These are phyloP conservation scores for Apiotrichum porosum DNA, from an alignment of 1,284 basidiomycete species.

Conservation along the genomic window DNA sequence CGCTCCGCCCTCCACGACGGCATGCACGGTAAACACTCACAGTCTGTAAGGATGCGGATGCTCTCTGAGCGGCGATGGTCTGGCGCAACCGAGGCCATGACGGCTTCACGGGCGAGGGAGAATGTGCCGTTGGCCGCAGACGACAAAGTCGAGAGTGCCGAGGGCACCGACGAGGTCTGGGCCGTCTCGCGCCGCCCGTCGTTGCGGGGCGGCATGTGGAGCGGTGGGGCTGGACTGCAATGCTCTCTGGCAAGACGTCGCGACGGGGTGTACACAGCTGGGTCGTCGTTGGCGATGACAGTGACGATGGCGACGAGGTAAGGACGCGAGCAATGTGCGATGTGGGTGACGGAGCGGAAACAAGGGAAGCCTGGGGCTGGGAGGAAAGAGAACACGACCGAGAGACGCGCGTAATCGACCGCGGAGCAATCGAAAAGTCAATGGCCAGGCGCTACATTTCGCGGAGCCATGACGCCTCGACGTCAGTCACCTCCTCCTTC, in stretches of 20 bases:
- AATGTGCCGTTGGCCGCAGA: slow-evolving; percentile 31
- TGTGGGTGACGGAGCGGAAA: neutral
- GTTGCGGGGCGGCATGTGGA: neutral
- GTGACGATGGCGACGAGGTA: neutral
- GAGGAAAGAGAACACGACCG: neutral
- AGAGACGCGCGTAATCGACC: no score
- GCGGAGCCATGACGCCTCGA: no score
- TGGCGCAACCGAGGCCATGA: slow-evolving; percentile 41
- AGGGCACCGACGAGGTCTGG: neutral
- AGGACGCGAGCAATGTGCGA: neutral
- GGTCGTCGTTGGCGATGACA: neutral
- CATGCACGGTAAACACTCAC: slow-evolving; percentile 30
- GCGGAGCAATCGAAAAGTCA: no score
- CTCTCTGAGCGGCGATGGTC: slow-evolving; percentile 43
- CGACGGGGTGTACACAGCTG: no score
- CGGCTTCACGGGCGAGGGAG: slow-evolving; percentile 43
- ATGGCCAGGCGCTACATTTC: no score
- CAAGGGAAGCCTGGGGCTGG: neutral
- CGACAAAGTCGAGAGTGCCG: slow-evolving; percentile 22
- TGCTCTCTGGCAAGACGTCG: no score
- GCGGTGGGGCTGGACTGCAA: no score
- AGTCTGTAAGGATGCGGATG: slow-evolving; percentile 44
- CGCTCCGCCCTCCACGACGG: no score
- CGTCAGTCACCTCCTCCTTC: no score
- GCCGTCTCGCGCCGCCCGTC: neutral